Percentiles rank a stretch among this genome's conserved stretches.
Evolutionary conservation across 768 basidiomycete species (phyloP).

Genomic region (Tylopilus balloui): DNA sequence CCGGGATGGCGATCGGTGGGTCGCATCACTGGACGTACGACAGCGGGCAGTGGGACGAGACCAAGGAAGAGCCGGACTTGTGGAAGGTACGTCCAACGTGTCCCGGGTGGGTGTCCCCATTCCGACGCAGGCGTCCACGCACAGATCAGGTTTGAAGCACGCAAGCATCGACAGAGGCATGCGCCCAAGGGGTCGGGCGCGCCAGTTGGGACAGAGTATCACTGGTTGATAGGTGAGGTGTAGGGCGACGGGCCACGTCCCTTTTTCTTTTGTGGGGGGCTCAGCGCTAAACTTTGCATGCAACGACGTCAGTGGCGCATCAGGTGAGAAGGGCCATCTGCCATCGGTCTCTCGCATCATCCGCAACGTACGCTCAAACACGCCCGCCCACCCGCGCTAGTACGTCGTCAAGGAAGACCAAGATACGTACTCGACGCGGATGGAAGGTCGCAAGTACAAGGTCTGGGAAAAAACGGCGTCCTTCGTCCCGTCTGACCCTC

Average conservation of each 20-base stretch:
- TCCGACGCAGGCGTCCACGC: background rate
- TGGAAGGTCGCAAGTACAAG: constrained; percentile 14
- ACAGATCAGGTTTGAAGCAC: constrained; percentile 1
- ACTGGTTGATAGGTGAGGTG: constrained; percentile 4
- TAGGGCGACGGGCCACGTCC: background rate
- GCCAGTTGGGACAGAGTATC: constrained; percentile 3
- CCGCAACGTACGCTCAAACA: no score
- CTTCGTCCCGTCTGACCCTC: background rate
- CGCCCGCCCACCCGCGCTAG: background rate
- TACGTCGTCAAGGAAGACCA: constrained; percentile 14
- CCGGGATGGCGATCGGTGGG: background rate
- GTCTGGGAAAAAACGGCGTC: background rate
- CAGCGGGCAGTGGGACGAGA: constrained; percentile 9
- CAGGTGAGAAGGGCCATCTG: background rate
- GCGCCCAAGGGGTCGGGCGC: background rate
- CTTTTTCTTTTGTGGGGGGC: no score
- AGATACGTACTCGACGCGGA: constrained; percentile 5
- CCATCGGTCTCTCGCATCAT: no score
- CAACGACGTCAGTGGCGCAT: constrained; percentile 1
- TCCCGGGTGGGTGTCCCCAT: no score
- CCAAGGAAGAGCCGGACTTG: constrained; percentile 7
- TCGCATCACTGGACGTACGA: constrained; percentile 5
- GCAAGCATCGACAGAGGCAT: constrained; percentile 2
- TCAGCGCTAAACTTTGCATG: background rate
- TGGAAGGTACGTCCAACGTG: background rate